Base-by-base conservation (phyloP, 176 grass and related monocot genomes). In the Oryza coarctata region DNA sequence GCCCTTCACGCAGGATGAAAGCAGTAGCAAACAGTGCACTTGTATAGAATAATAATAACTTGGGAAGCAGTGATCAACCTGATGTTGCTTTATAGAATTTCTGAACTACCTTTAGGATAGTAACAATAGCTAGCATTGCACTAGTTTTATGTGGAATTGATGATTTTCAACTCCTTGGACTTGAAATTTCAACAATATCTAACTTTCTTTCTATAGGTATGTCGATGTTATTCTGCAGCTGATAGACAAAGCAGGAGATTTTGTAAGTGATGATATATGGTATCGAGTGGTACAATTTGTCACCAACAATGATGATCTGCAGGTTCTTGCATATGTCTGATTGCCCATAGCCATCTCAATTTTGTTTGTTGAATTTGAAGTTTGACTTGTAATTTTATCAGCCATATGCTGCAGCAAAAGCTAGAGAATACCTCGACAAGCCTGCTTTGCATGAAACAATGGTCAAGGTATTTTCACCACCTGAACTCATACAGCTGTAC, bases 251-350 rank as follows among this genome's bases (percentile, higher is more conserved):
- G 96, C 93, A 9, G 96, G 96, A 36, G 96, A 99, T 86, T 99
- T 99, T 90, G 96, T 99, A 58, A 99, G 96, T 85, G 96, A 99
- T 80, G 96, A 99, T 86, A 99, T 99, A 88, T 99, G 96, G 96
- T 99, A 99, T 84, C 96, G 96, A 63, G 96, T 99, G 85, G 96
- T 99, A 31, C 93, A 99, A 30, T 99, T 99, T 95, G 96, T 99
- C 73, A 99, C 96, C 83, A 99, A 99, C 85, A 99, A 99, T 40
- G 93, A 99, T 33, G 93, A 99, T 92, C 87, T 99, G 74, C 96
- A 99, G 96, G 96, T 99, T 71, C 70, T 38, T 73, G 18, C 55
- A 70, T 74, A 80, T 90, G 80, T 84, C 44, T 83, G 74, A 5
- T 87, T 76, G n/a, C 12, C 38, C 44, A 25, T 64, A 44, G 44